These are phyloP conservation scores for Barnettozyma pratensis DNA, from an alignment of 805 yeast genomes.

Conservation along the genomic window DNA sequence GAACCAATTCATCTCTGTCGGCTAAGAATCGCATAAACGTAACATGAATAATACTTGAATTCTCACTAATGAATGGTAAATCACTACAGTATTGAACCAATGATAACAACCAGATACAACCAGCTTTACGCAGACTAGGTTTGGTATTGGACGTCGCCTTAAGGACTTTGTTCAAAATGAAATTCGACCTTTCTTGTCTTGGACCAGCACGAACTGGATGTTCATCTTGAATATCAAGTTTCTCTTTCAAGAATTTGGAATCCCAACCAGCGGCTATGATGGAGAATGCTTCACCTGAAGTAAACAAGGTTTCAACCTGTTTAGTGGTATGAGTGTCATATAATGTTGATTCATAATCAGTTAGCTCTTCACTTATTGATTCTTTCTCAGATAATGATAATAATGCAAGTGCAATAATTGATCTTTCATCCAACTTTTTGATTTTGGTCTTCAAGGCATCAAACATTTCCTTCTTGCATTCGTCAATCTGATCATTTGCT, in stretches of 20 bases:
- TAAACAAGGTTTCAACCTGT: constrained; percentile 69
- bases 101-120: constrained; percentile 84
- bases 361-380: constrained; percentile 24
- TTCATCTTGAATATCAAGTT: constrained; percentile 45
- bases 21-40: constrained; percentile 75
- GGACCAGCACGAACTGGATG: not conserved
- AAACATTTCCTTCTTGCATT: constrained; percentile 23
- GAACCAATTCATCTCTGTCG: constrained; percentile 81
- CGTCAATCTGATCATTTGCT: constrained; percentile 14
- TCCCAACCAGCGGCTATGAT: constrained; percentile 73
- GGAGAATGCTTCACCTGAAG: constrained; percentile 80
- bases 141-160: constrained; percentile 55
- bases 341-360: constrained; percentile 33
- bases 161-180: constrained; percentile 46
- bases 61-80: constrained; percentile 31
- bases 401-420: constrained; percentile 52
- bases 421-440: constrained; percentile 53
- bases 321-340: constrained; percentile 60
- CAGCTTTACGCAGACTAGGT: constrained; percentile 68
- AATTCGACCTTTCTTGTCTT: constrained; percentile 12
- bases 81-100: constrained; percentile 69
- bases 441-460: constrained; percentile 34
- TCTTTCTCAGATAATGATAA: constrained; percentile 37
- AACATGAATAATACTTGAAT: constrained; percentile 59
- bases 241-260: constrained; percentile 47